Base-by-base conservation (phyloP, 495 filamentous ascomycete species). In the Copromyces sp. region DNA sequence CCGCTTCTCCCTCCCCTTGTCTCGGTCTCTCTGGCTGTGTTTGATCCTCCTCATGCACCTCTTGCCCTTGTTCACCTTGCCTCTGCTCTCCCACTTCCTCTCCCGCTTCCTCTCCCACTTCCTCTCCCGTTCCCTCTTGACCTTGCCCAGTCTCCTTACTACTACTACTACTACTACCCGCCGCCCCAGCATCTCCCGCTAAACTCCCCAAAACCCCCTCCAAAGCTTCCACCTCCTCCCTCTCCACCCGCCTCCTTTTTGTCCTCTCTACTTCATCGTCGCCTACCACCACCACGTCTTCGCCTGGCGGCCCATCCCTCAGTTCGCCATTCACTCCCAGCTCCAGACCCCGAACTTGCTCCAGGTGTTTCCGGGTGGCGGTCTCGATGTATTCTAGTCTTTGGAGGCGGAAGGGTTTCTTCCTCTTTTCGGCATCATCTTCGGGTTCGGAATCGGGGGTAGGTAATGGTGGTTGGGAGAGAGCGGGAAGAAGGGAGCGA, bases 361-460 rank as follows among this genome's bases (percentile, higher is more conserved):
- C 85, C 61, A 90, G 78, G 80, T 90, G 87, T 68, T 83, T 82
- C 40, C 86, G 79, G 29, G 87, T 85, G 72, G 93, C 87, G 71
- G 85, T 85, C 81, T 96, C 93, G 65, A 95, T 90, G 81, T 95
- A 96, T 74, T 90, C 88, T 69, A 88, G 83, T 73, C 93, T 81
- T 77, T 93, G 82, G 82, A 82, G 87, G 82, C 79, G 78, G 86
- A 80, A 88, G 70, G 74, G 83, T 79, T 82, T 86, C 72, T 71
- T 77, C 73, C 75, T 38, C 76, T 71, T 70, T 2, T 44, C 72
- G 24, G 24, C 24, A 24, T 24, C 24, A 24, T 24, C 24, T 24
- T 24, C 24, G 24, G 24, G 24, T 24, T 24, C 24, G 24, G 24
- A 24, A 24, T 24, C 24, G 24, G 24, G 24, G 24, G 24, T 24